phyloP scores from a whole-genome alignment of 257 asterid genomes.

The Nicotiana attenuata region DNA sequence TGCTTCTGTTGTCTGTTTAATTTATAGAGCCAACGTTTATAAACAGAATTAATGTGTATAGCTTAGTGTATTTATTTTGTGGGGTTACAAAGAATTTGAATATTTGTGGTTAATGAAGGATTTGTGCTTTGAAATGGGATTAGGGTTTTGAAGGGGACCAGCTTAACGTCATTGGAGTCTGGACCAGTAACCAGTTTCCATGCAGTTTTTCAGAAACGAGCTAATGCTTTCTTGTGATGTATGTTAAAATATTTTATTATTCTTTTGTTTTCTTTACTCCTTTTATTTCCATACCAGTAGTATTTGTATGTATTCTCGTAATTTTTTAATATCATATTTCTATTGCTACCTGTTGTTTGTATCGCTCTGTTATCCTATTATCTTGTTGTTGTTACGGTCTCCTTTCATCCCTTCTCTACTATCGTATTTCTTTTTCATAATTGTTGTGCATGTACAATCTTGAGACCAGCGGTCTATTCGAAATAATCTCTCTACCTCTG shows the following conservation, averaged over 20 bases:
- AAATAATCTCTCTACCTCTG: too few species aligned
- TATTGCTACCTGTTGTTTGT: too few species aligned
- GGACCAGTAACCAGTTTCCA: background rate
- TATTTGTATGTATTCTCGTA: too few species aligned
- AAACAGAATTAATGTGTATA: background rate
- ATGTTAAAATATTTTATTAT: background rate
- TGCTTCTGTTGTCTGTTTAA: background rate
- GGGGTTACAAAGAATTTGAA: background rate
- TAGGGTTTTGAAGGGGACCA: background rate
- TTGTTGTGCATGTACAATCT: too few species aligned
- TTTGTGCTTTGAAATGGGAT: background rate
- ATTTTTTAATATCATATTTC: too few species aligned
- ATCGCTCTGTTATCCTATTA: too few species aligned
- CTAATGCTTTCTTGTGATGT: constrained; percentile 1
- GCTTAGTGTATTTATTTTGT: background rate
- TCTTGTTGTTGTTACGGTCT: too few species aligned
- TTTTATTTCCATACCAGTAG: too few species aligned
- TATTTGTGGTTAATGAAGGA: background rate
- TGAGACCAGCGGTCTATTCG: too few species aligned
- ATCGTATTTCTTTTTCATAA: too few species aligned
- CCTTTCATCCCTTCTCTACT: too few species aligned
- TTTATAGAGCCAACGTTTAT: background rate
- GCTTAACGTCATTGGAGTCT: background rate
- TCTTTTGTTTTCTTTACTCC: background rate
- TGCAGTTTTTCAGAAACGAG: background rate